Evolutionary conservation across 306 rosid species (phyloP).

Genomic region (Carpinus fangiana): DNA sequence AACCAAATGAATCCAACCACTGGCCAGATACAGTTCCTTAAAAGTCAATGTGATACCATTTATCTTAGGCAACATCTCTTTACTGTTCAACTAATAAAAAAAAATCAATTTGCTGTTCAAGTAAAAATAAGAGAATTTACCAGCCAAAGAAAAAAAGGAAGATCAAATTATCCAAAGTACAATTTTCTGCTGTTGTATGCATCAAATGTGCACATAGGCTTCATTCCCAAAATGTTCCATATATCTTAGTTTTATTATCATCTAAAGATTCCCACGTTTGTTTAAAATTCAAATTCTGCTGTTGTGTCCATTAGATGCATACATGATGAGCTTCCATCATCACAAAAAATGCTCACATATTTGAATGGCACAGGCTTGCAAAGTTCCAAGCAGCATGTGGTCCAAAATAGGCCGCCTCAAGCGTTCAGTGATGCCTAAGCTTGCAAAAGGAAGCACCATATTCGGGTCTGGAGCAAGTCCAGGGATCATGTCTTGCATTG

Average conservation of each 20-base stretch:
- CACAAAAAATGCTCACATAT: slow-evolving; percentile 19
- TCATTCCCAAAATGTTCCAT: neutral
- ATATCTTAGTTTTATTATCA: neutral
- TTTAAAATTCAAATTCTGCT: neutral
- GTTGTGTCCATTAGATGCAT: slow-evolving; percentile 3
- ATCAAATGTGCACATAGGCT: slow-evolving; percentile 1
- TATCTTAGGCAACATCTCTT: slow-evolving; percentile 1
- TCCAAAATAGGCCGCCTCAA: slow-evolving; percentile 93
- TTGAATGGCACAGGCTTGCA: slow-evolving; percentile 59
- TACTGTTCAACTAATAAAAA: neutral
- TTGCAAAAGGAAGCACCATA: slow-evolving; percentile 59
- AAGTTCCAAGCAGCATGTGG: slow-evolving; percentile 80
- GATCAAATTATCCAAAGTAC: slow-evolving; percentile 5
- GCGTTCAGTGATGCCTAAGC: slow-evolving; percentile 85
- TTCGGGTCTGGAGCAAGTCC: slow-evolving; percentile 93
- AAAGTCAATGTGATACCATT: slow-evolving; percentile 1
- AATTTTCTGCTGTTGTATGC: slow-evolving; percentile 10
- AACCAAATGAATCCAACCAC: neutral
- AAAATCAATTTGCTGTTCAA: neutral
- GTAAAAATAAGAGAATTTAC: neutral
- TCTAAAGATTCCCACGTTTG: neutral
- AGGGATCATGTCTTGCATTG: slow-evolving; percentile 86
- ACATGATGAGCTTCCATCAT: slow-evolving; percentile 8
- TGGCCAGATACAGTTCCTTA: slow-evolving; percentile 14
- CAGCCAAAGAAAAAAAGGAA: neutral